Conservation (phyloP, 345 rosid genomes). For the Euclidium syriacum region DNA sequence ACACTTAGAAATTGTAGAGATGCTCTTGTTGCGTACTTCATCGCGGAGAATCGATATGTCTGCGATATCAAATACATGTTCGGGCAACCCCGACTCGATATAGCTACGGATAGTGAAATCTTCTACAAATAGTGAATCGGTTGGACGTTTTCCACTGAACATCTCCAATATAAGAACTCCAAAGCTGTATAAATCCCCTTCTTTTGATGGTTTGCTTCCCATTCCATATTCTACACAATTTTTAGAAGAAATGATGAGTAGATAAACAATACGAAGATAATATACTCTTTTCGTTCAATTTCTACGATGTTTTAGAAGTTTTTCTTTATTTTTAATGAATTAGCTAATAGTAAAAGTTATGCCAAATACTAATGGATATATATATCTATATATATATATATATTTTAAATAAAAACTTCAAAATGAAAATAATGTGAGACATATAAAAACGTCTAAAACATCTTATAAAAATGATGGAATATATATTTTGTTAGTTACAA, state of each 20-base stretch:
- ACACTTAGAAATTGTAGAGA: not conserved
- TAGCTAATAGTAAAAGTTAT: too few relatives aligned
- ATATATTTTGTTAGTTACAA: too few relatives aligned
- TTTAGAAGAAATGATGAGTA: not conserved
- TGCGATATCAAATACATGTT: constrained; percentile 4
- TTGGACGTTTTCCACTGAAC: constrained; percentile 22
- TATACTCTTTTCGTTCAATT: too few relatives aligned
- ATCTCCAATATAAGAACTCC: constrained; percentile 10
- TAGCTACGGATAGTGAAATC: constrained; percentile 14
- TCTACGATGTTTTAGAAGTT: too few relatives aligned
- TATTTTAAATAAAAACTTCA: too few relatives aligned
- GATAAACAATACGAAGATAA: too few relatives aligned
- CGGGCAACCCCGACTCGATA: not conserved
- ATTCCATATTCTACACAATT: constrained; percentile 28
- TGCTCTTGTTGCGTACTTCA: not conserved
- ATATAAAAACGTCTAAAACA: too few relatives aligned
- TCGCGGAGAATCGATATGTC: constrained; percentile 5
- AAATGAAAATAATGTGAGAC: too few relatives aligned
- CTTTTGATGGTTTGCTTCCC: constrained; percentile 24
- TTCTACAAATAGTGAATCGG: constrained; percentile 14
- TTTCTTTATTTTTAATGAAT: too few relatives aligned
- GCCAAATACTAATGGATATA: too few relatives aligned
- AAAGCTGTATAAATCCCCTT: constrained; percentile 7
- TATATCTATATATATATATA: too few relatives aligned
- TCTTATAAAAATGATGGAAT: too few relatives aligned